phyloP scores from a whole-genome alignment of 2,329 filamentous ascomycete genomes.

The Xylariaceae sp. region DNA sequence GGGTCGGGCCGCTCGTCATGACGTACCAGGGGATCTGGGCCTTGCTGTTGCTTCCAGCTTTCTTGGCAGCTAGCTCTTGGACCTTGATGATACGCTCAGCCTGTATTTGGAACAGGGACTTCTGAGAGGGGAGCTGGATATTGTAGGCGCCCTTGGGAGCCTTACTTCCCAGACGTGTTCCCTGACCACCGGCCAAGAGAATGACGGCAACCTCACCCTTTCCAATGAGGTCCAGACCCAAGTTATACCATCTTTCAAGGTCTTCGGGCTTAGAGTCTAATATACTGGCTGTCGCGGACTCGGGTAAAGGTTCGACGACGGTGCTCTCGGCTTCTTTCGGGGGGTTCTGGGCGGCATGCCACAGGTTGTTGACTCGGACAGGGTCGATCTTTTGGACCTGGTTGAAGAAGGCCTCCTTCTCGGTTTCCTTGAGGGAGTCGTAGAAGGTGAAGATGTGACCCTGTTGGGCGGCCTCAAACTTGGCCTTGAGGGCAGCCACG shows the following conservation, averaged over 20 bases:
- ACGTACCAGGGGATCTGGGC: slow-evolving; percentile 93
- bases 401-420: slow-evolving; percentile 73
- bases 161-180: slow-evolving; percentile 88
- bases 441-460: slow-evolving; percentile 84
- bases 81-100: slow-evolving; percentile 87
- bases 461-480: slow-evolving; percentile 69
- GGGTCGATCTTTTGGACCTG: slow-evolving; percentile 82
- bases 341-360: slow-evolving; percentile 74
- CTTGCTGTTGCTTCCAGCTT: slow-evolving; percentile 50
- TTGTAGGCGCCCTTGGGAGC: slow-evolving; percentile 97
- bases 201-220: slow-evolving; percentile 78
- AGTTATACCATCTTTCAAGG: slow-evolving; percentile 77
- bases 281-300: slow-evolving; percentile 79
- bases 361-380: slow-evolving; percentile 79
- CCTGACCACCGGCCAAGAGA: slow-evolving; percentile 95
- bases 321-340: slow-evolving; percentile 52
- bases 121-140: slow-evolving; percentile 86
- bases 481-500: slow-evolving; percentile 61
- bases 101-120: slow-evolving; percentile 96
- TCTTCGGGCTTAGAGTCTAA: slow-evolving; percentile 78
- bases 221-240: slow-evolving; percentile 72
- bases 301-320: slow-evolving; percentile 78
- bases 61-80: slow-evolving; percentile 71
- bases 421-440: slow-evolving; percentile 65
- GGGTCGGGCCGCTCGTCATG: slow-evolving; percentile 96